Evolutionary conservation across 768 basidiomycete genomes (phyloP).

Genomic region (Boletus rubroflammeus): DNA sequence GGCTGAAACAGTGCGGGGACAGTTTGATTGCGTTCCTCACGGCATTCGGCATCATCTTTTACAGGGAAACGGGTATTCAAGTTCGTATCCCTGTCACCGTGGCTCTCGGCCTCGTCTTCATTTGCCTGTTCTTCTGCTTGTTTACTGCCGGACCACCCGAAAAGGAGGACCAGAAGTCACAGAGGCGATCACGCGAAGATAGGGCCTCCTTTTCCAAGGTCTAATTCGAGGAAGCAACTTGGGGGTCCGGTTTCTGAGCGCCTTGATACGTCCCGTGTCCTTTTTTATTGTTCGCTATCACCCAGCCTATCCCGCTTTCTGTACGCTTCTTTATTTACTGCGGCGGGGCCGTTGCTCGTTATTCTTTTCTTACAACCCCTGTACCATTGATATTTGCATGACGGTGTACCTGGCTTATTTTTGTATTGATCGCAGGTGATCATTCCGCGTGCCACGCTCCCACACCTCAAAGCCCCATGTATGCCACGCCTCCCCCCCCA

Average conservation of each 20-base stretch:
- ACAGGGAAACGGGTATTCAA: slow-evolving; percentile 20
- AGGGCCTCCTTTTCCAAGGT: neutral
- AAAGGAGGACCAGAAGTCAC: slow-evolving; percentile 11
- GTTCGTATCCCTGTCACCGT: slow-evolving; percentile 28
- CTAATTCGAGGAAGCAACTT: neutral
- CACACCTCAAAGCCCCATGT: too few species aligned
- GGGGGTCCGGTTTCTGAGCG: neutral
- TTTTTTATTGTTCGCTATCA: neutral
- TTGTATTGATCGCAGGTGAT: slow-evolving; percentile 3
- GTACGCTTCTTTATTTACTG: neutral
- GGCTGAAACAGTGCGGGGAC: neutral
- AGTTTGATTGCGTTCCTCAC: slow-evolving; percentile 36
- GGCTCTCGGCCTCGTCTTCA: slow-evolving; percentile 19
- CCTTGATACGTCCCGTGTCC: neutral
- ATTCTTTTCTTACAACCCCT: neutral
- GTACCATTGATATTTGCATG: neutral
- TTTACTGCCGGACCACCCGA: slow-evolving; percentile 19
- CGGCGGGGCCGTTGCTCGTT: neutral
- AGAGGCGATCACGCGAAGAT: neutral
- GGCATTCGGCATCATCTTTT: slow-evolving; percentile 31
- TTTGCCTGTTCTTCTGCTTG: slow-evolving; percentile 31
- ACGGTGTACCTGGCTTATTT: slow-evolving; percentile 5
- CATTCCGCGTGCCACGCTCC: neutral
- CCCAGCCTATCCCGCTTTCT: neutral
- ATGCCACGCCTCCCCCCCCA: neutral